Percentiles rank a stretch among this genome's conserved stretches.
phyloP scores from a whole-genome alignment of 2,329 filamentous ascomycete genomes.

The Colletotrichum lindemuthianum region DNA sequence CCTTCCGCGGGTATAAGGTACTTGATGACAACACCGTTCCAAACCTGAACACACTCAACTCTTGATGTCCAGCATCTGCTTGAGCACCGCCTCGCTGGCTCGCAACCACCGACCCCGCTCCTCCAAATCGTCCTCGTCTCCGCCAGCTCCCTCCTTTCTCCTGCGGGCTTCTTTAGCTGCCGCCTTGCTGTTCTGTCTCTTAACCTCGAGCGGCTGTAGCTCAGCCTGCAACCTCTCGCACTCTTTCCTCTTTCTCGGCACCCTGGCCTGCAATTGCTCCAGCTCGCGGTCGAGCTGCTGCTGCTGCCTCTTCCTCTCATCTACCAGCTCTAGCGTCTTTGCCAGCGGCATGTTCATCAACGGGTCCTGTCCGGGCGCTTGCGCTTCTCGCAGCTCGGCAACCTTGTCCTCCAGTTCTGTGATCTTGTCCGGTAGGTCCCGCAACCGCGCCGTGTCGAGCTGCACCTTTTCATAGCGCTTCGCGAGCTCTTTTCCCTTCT shows the following conservation, averaged over 20 bases:
- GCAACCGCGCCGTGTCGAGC: conserved; percentile 58
- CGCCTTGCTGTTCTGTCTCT: conserved; percentile 70
- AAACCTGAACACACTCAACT: conserved; percentile 40
- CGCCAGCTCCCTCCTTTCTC: conserved; percentile 73
- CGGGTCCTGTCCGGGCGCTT: conserved; percentile 51
- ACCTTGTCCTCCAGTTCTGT: conserved; percentile 60
- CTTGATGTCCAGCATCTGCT: conserved; percentile 69
- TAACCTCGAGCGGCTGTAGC: conserved; percentile 73
- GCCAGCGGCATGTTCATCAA: conserved; percentile 66
- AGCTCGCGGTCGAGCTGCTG: conserved; percentile 71
- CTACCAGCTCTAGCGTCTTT: conserved; percentile 65
- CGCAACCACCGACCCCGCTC: conserved; percentile 80
- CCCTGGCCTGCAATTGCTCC: conserved; percentile 68
- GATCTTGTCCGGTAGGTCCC: conserved; percentile 62
- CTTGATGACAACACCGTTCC: conserved; percentile 8
- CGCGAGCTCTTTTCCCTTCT: conserved; percentile 67
- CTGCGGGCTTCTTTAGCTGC: conserved; percentile 77
- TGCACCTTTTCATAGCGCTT: conserved; percentile 61
- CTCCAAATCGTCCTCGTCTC: conserved; percentile 78
- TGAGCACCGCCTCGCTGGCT: conserved; percentile 72
- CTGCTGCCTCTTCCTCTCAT: conserved; percentile 60
- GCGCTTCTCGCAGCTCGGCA: conserved; percentile 53
- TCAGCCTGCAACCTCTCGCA: conserved; percentile 74
- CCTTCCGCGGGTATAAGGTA: conserved; percentile 28
- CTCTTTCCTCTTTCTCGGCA: conserved; percentile 74